Conservation (phyloP, 441 rosid species). For the Metrosideros polymorpha region DNA sequence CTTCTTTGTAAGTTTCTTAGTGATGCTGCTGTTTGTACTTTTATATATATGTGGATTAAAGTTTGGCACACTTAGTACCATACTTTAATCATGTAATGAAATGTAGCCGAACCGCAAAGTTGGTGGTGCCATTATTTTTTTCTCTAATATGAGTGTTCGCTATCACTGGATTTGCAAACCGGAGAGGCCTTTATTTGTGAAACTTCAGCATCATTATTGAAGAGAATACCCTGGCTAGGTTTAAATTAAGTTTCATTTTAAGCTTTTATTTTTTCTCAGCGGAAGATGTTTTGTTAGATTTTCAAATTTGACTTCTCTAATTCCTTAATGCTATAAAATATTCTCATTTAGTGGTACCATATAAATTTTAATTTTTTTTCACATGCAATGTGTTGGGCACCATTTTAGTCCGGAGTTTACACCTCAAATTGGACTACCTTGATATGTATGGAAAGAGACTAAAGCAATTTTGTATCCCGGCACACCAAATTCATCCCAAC, state of each 20-base stretch:
- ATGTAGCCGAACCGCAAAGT: background rate
- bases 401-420: background rate
- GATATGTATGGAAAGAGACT: background rate
- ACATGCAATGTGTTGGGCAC: background rate
- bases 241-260: background rate
- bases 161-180: background rate
- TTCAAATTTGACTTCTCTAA: background rate
- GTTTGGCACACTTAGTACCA: background rate
- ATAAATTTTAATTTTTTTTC: background rate
- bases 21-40: background rate
- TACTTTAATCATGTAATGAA: background rate
- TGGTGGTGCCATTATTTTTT: background rate
- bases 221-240: background rate
- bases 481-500: background rate
- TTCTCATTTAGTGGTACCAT: background rate
- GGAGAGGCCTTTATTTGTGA: background rate
- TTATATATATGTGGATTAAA: background rate
- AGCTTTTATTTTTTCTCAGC: background rate
- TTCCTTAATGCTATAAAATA: background rate
- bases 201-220: background rate
- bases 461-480: background rate
- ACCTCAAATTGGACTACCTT: background rate
- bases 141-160: background rate
- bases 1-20: constrained; percentile 43
- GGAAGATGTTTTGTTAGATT: background rate